A percentile compares a stretch with the other conserved stretches of the same genome.
Conservation (phyloP, 177 flowering plant species). For the Tripterygium wilfordii region DNA sequence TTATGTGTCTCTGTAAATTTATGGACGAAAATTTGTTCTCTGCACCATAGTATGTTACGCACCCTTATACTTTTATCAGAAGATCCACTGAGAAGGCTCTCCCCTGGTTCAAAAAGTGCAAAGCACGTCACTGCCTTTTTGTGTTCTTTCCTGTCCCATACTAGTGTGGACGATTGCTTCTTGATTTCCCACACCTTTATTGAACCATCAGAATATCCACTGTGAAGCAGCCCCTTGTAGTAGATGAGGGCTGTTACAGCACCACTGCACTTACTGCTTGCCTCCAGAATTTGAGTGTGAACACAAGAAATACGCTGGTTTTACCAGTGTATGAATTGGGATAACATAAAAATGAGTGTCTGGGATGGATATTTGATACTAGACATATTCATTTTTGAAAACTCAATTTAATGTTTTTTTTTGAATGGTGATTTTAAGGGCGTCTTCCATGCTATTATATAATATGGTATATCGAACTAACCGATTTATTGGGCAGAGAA, state of each 20-base stretch:
- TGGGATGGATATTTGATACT: too few relatives aligned
- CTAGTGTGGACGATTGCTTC: constrained; percentile 45
- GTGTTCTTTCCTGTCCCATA: constrained; percentile 60
- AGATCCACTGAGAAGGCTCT: constrained; percentile 70
- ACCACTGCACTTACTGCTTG: constrained; percentile 37
- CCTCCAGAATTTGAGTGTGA: constrained; percentile 73
- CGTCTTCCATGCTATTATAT: constrained; percentile 20
- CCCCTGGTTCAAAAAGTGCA: constrained; percentile 55
- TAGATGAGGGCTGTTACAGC: constrained; percentile 68
- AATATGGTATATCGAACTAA: constrained; percentile 27
- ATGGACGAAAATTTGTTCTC: too few relatives aligned
- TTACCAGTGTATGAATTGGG: constrained; percentile 16
- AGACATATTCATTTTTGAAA: too few relatives aligned
- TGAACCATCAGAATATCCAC: constrained; percentile 79
- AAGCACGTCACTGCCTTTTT: constrained; percentile 70
- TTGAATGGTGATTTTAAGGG: too few relatives aligned
- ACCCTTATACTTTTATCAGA: constrained; percentile 72
- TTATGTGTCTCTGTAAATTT: too few relatives aligned
- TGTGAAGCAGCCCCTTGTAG: constrained; percentile 69
- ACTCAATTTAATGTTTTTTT: too few relatives aligned
- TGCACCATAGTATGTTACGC: constrained; percentile 1
- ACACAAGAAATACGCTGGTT: constrained; percentile 78
- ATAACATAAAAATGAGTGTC: too few relatives aligned
- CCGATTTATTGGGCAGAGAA: constrained; percentile 55
- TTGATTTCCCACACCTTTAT: constrained; percentile 80